Evolutionary conservation across 2,329 filamentous ascomycete species (phyloP).

Genomic region (Paecilomyces fulvus): DNA sequence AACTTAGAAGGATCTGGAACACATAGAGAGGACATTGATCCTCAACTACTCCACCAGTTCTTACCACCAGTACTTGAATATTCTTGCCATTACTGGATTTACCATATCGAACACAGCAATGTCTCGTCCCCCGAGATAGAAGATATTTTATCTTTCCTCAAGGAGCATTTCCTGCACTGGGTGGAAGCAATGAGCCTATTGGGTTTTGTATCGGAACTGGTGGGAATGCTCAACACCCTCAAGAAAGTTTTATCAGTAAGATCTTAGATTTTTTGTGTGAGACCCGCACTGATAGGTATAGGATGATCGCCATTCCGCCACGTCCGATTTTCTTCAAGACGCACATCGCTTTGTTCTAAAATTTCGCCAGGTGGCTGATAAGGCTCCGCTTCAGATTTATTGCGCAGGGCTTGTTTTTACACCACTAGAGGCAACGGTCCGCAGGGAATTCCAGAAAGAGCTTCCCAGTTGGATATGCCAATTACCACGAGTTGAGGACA

Average conservation of each 20-base stretch:
- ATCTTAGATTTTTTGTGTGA: background rate
- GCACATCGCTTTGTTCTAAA: too few relatives aligned
- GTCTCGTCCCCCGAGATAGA: conserved; percentile 1
- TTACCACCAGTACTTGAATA: conserved; percentile 11
- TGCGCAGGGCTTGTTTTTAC: too few relatives aligned
- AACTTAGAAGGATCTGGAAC: background rate
- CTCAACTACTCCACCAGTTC: conserved; percentile 1
- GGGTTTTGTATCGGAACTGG: background rate
- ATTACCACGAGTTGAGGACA: background rate
- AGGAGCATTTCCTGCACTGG: conserved; percentile 1
- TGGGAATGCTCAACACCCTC: too few relatives aligned
- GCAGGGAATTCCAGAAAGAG: too few relatives aligned
- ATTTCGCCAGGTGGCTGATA: too few relatives aligned
- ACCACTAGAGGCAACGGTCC: too few relatives aligned
- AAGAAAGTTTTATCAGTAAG: background rate
- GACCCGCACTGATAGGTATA: background rate
- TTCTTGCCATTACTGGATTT: conserved; percentile 13
- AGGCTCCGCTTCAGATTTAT: too few relatives aligned
- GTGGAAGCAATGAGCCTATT: background rate
- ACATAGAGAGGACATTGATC: background rate
- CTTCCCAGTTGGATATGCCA: too few relatives aligned
- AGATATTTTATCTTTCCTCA: conserved; percentile 1
- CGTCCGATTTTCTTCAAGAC: too few relatives aligned
- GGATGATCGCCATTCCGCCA: too few relatives aligned
- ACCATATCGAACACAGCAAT: conserved; percentile 8